Percentiles rank a stretch among this genome's conserved stretches.
phyloP scores from a whole-genome alignment of 1,284 basidiomycete species.

The Leccinum fallax region DNA sequence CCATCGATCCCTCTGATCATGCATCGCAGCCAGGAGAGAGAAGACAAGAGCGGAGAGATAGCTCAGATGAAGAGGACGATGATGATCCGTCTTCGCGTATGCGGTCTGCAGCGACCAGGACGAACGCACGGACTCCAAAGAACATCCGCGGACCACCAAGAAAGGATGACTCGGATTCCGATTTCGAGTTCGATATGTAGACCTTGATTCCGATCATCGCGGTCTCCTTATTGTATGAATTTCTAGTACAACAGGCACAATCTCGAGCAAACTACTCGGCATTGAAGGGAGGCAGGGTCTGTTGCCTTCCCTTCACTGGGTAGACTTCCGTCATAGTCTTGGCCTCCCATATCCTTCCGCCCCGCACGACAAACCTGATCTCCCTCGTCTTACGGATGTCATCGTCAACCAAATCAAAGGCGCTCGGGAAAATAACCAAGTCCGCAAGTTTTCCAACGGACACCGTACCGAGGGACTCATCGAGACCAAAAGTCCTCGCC shows the following conservation, averaged over 20 bases:
- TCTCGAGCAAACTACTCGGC: conserved; percentile 43
- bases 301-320: conserved; percentile 61
- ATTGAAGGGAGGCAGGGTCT: conserved; percentile 59
- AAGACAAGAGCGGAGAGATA: conserved; percentile 37
- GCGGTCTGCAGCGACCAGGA: conserved; percentile 58
- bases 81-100: conserved; percentile 49
- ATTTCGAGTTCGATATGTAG: conserved; percentile 39
- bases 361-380: conserved; percentile 56
- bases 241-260: background rate
- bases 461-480: conserved; percentile 60
- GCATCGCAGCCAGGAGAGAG: conserved; percentile 28
- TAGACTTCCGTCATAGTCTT: conserved; percentile 67
- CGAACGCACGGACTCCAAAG: conserved; percentile 53
- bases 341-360: conserved; percentile 69
- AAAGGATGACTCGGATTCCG: conserved; percentile 65
- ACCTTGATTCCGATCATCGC: background rate
- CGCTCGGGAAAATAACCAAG: conserved; percentile 61
- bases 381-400: conserved; percentile 52
- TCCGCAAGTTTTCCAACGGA: conserved; percentile 68
- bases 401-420: conserved; percentile 55
- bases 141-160: conserved; percentile 54
- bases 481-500: conserved; percentile 64
- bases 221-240: background rate
- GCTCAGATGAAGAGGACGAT: conserved; percentile 47
- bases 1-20: conserved; percentile 54